Base-by-base conservation (phyloP, 768 basidiomycete genomes). In the Chalciporus sphaerocephalus region DNA sequence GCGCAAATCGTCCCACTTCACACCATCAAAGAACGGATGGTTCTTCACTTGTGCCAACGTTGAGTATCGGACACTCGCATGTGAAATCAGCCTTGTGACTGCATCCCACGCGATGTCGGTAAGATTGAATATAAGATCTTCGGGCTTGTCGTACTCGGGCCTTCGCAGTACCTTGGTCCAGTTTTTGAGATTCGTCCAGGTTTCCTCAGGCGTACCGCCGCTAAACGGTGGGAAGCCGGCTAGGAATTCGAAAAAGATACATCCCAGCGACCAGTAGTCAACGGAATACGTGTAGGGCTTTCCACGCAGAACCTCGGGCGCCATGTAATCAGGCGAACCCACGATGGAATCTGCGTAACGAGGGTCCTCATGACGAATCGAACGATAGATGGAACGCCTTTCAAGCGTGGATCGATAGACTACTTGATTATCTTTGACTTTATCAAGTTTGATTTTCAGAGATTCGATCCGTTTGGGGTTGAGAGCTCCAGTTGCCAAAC, bases 171-270 rank as follows among this genome's bases (percentile, higher is more conserved):
- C 92, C 51, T 87, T 87, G 15, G 85, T 81, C 96, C 96, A 99
- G 64, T 97, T 97, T 69, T 97, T 97, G 51, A 99, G 70, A 68
- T 98, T 98, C 13, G 92, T 92, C 96, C 96, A 99, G 0, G 96
- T 99, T 68, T 99, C 96, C 54, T 99, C 93, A 0, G 93, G 88
- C 0, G 87, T 92, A 32, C 86, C 81, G 15, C 96, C 96, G 38
- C 91, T 96, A 72, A 99, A 99, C 2, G 96, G 96, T 11, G 96
- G 96, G 70, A 96, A 99, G 21, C 96, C 95, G 1, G 92, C 88
- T 13, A 95, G 73, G 65, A 95, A 94, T 70, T 99, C 96, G 69
- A 97, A 99, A 20, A 99, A 71, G 56, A 99, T 98, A 66, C 96
- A 98, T 6, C 96, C 96, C 7, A 99, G 78, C 1, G 92, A 95